Evolutionary conservation across 768 basidiomycete genomes (phyloP), one percentile per base, ranked within the genome.

Genomic region (Termitomyces sp.): DNA sequence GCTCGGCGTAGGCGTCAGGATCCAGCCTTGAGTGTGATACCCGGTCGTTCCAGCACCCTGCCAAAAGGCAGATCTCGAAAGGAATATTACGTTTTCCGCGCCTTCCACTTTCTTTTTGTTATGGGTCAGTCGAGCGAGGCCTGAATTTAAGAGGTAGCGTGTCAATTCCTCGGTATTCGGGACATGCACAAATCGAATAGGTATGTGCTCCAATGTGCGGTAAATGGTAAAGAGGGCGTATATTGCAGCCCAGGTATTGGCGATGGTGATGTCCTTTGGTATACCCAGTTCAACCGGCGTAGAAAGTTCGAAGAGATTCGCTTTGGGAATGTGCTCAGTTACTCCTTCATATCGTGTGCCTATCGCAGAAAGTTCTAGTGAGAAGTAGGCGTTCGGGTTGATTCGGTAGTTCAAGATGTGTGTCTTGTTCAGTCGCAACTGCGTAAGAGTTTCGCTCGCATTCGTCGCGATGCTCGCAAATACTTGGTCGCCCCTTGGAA

Each of bases 31-130:
- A 30, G 37, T 35, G 56, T 63, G 70, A 55, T 61, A 63, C 19
- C 75, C 72, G 14, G 61, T 65, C 5, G 71, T 73, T 12, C 77
- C 79, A 1, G 77, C 78, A 5, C 73, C 78, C 56, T 79, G 78
- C 79, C 79, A 80, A 63, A 80, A 80, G 0, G 75, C 63, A 0
- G 71, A 65, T 26, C 77, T 68, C 10, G 68, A 68, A 51, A 80
- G 68, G 63, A 76, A 76, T 44, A 76, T 55, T 15, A 69, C 64
- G 11, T 65, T 60, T 12, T 61, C 51, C 6, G 58, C 45, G 19
- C 48, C 53, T 52, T 51, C 58, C 43, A 55, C 17, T 32, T 44
- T 62, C 42, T 34, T 59, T 64, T 46, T 49, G 37, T 51, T 30
- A 55, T 60, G 63, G 40, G 63, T 60, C 5, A 44, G 34, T 24